Evolutionary conservation across 495 filamentous ascomycete species (phyloP), one percentile per base, ranked within the genome.

Genomic region (Tetracladium marchalianum): DNA sequence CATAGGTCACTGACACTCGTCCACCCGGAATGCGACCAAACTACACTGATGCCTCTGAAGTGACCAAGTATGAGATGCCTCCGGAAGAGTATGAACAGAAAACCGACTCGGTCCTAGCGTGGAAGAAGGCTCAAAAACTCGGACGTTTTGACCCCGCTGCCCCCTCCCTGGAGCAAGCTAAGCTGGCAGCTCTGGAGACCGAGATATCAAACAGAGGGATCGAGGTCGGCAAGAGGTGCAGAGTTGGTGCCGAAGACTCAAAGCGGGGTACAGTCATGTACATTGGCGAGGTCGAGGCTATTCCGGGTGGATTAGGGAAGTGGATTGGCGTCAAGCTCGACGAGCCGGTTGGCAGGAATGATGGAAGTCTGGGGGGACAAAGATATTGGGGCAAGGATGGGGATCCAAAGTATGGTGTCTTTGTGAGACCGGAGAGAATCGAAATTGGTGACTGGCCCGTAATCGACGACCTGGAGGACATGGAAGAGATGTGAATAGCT

Each of bases 111-210:
- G 92, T 98, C 12, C 73, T 95, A 35, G 85, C 88, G 9, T 96
- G 87, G 86, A 98, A 98, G 69, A 86, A 84, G 65, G 73, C 79
- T 16, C 80, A 95, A 55, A 87, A 94, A 56, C 75, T 98, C 17
- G 92, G 92, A 33, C 88, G 92, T 24, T 98, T 98, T 65, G 89
- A 96, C 60, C 92, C 92, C 2, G 73, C 76, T 54, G 85, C 89
- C 5, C 80, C 84, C 15, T 74, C 68, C 47, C 73, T 79, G 17
- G 78, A 87, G 54, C 71, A 79, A 44, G 76, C 81, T 47, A 87
- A 85, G 60, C 71, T 84, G 34, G 68, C 69, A 39, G 80, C 77
- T 22, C 73, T 84, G 47, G 68, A 71, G 44, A 66, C 65, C 32
- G 87, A 93, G 58, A 67, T 93, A 41, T 66, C 70, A 44, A 67